Conservation (phyloP, 768 basidiomycete genomes). For the Pleurotus cornucopiae region DNA sequence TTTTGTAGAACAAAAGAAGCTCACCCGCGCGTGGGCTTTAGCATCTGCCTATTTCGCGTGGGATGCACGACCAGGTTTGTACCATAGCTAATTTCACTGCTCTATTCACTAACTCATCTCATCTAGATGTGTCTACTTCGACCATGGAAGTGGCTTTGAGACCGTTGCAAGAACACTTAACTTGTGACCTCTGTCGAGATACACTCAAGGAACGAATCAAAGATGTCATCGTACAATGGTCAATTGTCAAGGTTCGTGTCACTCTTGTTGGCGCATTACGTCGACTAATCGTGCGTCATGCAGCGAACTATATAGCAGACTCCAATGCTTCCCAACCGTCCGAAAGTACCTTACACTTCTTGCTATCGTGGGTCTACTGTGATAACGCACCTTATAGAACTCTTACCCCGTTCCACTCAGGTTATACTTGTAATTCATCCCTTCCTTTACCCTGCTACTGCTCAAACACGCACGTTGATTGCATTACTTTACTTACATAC, state of each 20-base stretch:
- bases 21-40: slow-evolving; percentile 78
- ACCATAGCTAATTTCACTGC: neutral
- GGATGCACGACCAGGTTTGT: slow-evolving; percentile 75
- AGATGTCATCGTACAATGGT: slow-evolving; percentile 71
- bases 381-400: too few species aligned
- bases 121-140: slow-evolving; percentile 65
- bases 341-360: too few species aligned
- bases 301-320: neutral
- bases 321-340: neutral
- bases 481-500: too few species aligned
- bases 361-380: too few species aligned
- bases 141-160: slow-evolving; percentile 69
- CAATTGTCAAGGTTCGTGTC: slow-evolving; percentile 66
- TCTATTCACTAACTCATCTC: neutral
- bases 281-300: neutral
- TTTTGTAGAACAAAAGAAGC: slow-evolving; percentile 71
- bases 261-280: neutral
- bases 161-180: slow-evolving; percentile 64
- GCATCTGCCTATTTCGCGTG: slow-evolving; percentile 81
- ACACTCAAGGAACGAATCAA: slow-evolving; percentile 64
- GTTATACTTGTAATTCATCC: too few species aligned
- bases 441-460: too few species aligned
- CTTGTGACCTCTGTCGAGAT: slow-evolving; percentile 64
- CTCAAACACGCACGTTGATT: too few species aligned
- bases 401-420: too few species aligned